phyloP scores from a whole-genome alignment of 768 basidiomycete genomes.

The Boletus subparvulus region DNA sequence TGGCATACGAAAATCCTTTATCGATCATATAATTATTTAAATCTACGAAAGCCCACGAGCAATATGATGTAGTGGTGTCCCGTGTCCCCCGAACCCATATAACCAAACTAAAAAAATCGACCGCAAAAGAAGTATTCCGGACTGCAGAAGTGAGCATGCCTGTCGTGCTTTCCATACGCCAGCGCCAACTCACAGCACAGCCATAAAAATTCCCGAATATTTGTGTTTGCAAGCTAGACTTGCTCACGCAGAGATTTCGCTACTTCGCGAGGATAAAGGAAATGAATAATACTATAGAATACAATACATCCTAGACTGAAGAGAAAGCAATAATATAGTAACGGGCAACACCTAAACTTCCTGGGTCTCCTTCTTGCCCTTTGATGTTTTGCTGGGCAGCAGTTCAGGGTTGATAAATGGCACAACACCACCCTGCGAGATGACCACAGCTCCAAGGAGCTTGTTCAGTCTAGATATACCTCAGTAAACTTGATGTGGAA shows the following conservation, averaged over 20 bases:
- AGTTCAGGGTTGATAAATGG: slow-evolving; percentile 53
- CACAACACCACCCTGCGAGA: slow-evolving; percentile 63
- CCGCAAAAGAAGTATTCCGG: no score
- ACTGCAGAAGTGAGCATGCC: no score
- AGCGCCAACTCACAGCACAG: no score
- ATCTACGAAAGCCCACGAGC: no score
- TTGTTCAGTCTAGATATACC: slow-evolving; percentile 32
- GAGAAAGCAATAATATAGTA: slow-evolving; percentile 17
- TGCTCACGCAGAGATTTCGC: background rate
- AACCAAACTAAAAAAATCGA: no score
- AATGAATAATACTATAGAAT: slow-evolving; percentile 34
- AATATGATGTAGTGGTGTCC: no score
- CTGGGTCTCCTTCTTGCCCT: slow-evolving; percentile 53
- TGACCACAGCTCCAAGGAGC: slow-evolving; percentile 49
- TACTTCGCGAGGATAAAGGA: slow-evolving; percentile 1
- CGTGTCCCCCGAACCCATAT: no score
- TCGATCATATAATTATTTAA: no score
- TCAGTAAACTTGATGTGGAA: background rate
- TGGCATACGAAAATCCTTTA: no score
- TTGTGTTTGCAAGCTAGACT: background rate
- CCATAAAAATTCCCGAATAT: no score
- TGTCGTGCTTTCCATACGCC: no score
- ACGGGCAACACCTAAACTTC: slow-evolving; percentile 37
- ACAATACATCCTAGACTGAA: slow-evolving; percentile 32
- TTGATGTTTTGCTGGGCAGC: slow-evolving; percentile 51